These are phyloP conservation scores for Nicotiana paniculata DNA, from an alignment of 257 asterid species.

Conservation along the genomic window DNA sequence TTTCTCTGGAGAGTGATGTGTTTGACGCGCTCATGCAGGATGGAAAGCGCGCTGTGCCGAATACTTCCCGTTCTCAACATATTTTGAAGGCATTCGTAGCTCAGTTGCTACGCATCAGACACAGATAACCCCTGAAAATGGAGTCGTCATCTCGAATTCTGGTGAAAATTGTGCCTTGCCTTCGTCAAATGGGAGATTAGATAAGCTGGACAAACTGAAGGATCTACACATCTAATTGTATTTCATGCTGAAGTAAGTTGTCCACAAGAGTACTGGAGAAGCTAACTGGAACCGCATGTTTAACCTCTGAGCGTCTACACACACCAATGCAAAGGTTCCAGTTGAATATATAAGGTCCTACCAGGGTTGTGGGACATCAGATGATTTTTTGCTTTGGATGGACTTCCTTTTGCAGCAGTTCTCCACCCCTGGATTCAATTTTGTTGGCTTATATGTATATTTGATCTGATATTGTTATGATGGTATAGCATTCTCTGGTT, in stretches of 20 bases:
- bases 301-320: conserved; percentile 16
- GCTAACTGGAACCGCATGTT: conserved; percentile 7
- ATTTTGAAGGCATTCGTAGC: conserved; percentile 71
- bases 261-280: conserved; percentile 2
- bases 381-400: neutral
- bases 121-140: conserved; percentile 45
- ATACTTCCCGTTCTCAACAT: conserved; percentile 64
- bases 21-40: conserved; percentile 38
- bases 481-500: neutral
- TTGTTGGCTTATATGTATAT: neutral
- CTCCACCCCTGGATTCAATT: neutral
- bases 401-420: neutral
- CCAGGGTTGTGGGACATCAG: neutral
- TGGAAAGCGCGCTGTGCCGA: conserved; percentile 79
- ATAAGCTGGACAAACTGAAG: conserved; percentile 44
- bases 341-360: neutral
- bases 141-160: conserved; percentile 23
- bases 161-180: conserved; percentile 17
- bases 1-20: conserved; percentile 5
- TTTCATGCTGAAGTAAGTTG: conserved; percentile 15
- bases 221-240: conserved; percentile 42
- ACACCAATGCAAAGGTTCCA: conserved; percentile 19
- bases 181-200: conserved; percentile 59
- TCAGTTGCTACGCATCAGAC: conserved; percentile 43
- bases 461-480: conserved; percentile 3